Conservation (phyloP, 2,329 filamentous ascomycete species). For the Cercospora citrullina region DNA sequence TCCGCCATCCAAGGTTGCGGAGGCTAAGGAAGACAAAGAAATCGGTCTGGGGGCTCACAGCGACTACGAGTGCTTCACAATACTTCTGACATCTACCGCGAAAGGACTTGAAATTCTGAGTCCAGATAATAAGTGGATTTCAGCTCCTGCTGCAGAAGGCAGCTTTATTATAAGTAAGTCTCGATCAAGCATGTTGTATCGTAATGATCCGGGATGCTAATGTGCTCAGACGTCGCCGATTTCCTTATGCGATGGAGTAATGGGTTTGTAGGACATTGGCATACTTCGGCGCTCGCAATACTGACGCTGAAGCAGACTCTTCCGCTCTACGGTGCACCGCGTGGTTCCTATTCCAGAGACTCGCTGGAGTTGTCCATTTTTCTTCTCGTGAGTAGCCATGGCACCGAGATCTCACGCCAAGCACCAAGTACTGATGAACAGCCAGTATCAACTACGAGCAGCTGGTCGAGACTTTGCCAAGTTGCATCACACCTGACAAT, state of each 20-base stretch:
- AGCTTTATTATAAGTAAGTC: constrained; percentile 47
- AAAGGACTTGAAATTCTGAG: constrained; percentile 35
- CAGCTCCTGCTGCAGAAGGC: constrained; percentile 47
- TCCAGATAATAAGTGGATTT: constrained; percentile 47
- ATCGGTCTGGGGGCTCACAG: constrained; percentile 44
- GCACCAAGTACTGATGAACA: neutral
- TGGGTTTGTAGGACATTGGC: constrained; percentile 25
- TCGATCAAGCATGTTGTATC: neutral
- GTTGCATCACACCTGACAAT: constrained; percentile 39
- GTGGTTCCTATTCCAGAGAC: constrained; percentile 45
- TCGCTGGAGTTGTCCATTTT: constrained; percentile 50
- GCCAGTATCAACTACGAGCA: constrained; percentile 8
- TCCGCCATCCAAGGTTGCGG: constrained; percentile 35
- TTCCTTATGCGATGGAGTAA: constrained; percentile 53
- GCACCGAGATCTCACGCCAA: neutral
- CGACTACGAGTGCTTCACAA: constrained; percentile 38
- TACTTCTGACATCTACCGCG: constrained; percentile 32
- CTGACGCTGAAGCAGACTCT: constrained; percentile 29
- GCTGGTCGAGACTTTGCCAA: constrained; percentile 37
- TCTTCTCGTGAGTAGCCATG: constrained; percentile 43
- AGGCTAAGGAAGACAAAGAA: constrained; percentile 31
- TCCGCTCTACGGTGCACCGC: constrained; percentile 49
- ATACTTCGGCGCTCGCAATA: neutral
- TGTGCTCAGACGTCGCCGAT: constrained; percentile 50
- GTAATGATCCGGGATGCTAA: neutral